Base-by-base conservation (phyloP, 2,329 filamentous ascomycete genomes). In the Alternaria infectoria region DNA sequence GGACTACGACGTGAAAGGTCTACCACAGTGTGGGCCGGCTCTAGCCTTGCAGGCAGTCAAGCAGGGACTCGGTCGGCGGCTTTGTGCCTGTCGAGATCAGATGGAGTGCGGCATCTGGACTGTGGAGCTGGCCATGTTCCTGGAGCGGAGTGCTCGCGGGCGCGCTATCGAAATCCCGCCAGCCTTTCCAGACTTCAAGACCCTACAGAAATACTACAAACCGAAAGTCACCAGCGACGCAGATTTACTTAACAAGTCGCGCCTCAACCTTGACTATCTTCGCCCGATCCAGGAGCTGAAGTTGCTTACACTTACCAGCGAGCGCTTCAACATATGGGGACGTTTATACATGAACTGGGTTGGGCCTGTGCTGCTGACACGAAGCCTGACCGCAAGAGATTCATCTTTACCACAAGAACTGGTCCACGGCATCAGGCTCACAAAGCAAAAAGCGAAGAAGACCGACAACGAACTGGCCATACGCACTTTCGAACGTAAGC, bases 1-100 rank as follows among this genome's bases (percentile, higher is more conserved):
- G 5, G 81, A 84, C 57, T 83, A 83, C 55, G 67, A 82, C 4
- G 66, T 80, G 2, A 70, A 68, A 64, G 81, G 81, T 6, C 67
- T 83, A 8, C 66, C 44, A 13, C 70, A 73, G 3, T 83, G 81
- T 59, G 82, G 81, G 23, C 61, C 73, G 1, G 64, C 67, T 13
- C 72, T 68, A 26, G 79, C 80, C 2, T 59, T 73, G 9, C 65
- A 57, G 30, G 67, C 76, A 13, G 73, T 76, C 4, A 66, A 70
- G 45, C 62, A 64, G 12, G 74, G 74, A 1, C 62, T 82, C 17
- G 81, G 78, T 6, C 61, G 58, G 15, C 61, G 57, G 6, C 67
- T 81, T 5, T 75, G 74, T 65, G 65, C 40, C 45, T 74, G 60
- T 49, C 52, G 54, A 32, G 69, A 67, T 6, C 63, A 71, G 46